Evolutionary conservation across 805 yeast genomes (phyloP), one percentile per base, ranked within the genome.

Genomic region (Nakazawaea ishiwadae): DNA sequence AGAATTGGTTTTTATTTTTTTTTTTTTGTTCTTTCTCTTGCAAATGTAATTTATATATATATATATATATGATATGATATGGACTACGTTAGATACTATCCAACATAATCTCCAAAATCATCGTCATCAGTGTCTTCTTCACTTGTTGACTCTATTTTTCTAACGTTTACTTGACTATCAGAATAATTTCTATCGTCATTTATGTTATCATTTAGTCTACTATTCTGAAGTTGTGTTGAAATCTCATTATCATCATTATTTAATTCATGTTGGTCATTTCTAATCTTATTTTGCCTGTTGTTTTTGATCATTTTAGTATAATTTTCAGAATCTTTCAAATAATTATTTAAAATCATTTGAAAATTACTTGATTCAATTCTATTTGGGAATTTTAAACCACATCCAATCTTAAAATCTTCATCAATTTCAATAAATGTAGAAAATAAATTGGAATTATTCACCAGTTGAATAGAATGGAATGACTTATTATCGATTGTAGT

Each of bases 91-190:
- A 17, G 24, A 14, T 4, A 15, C 28, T 48, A 44, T 31, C 50
- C 40, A 4, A 58, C 56, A 44, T 56, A 56, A 38, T 56, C 61
- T 1, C 62, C 62, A 48, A 55, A 57, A 23, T 54, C 57, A 32
- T 51, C 54, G 12, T 50, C 51, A 28, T 37, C 43, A 35, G 34
- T 43, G 21, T 23, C 26, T 23, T 40, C 40, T 15, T 35, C 39
- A 5, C 15, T 23, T n/a, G 35, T 14, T 5, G 37, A 31, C 4
- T 11, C 7, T 14, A 36, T 24, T 14, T 37, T 37, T 41, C 35
- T 24, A 3, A 31, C 33, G 12, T 16, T 7, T 7, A 37, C 23
- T 18, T 14, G 12, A 16, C 28, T 32, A 8, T 39, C 26, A n/a
- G 4, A 3, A 18, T 18, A 9, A 33, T 20, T 20, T 5, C 28